Conservation (phyloP, 768 basidiomycete genomes). For the Trametes cingulata region DNA sequence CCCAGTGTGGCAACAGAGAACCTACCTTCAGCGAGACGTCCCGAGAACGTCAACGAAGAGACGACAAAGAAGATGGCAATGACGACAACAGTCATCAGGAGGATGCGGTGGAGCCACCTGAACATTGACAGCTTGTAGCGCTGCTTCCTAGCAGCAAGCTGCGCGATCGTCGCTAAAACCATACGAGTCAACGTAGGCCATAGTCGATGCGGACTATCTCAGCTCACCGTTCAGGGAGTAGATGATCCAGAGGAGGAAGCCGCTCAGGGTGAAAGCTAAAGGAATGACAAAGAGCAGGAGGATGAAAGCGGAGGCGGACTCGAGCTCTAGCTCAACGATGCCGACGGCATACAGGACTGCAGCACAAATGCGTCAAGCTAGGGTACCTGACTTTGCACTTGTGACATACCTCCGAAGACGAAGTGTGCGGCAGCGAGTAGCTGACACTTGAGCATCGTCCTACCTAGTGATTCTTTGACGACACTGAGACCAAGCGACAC, state of each 20-base stretch:
- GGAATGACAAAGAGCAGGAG: conserved; percentile 92
- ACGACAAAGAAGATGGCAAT: conserved; percentile 91
- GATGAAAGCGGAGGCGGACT: conserved; percentile 83
- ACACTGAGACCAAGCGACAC: conserved; percentile 92
- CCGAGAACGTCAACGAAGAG: conserved; percentile 88
- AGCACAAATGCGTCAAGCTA: background rate
- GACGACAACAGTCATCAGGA: conserved; percentile 77
- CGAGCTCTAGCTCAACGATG: conserved; percentile 89
- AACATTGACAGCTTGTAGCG: conserved; percentile 89
- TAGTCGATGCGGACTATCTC: no score
- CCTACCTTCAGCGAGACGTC: conserved; percentile 85
- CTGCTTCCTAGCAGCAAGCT: conserved; percentile 85
- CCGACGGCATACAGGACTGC: conserved; percentile 91
- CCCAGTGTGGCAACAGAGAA: background rate
- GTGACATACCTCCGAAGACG: conserved; percentile 84
- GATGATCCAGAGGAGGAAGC: conserved; percentile 95
- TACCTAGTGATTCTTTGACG: conserved; percentile 84
- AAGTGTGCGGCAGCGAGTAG: conserved; percentile 84
- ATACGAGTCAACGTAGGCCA: background rate
- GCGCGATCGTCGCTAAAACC: conserved; percentile 74
- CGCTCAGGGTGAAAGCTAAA: conserved; percentile 91
- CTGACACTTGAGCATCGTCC: conserved; percentile 82
- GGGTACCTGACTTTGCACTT: background rate
- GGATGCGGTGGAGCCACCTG: conserved; percentile 78
- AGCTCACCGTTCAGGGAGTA: conserved; percentile 77